These are phyloP conservation scores for Pestalotiopsis sp. DNA, from an alignment of 2,329 filamentous ascomycete species.

Conservation along the genomic window DNA sequence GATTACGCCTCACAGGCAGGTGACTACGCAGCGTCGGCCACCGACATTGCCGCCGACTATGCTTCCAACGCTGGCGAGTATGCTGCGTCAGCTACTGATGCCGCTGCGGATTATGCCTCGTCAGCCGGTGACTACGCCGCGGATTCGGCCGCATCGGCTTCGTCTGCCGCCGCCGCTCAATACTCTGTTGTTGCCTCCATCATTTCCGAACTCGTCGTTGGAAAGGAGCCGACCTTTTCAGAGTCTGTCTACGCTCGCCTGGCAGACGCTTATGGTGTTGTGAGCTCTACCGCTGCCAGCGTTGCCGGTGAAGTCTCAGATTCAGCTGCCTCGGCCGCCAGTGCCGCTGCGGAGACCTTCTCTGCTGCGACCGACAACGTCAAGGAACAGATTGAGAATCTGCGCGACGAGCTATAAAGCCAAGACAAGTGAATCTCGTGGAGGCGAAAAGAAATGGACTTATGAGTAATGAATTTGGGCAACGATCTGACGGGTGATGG, in stretches of 20 bases:
- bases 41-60: slow-evolving; percentile 24
- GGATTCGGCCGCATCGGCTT: slow-evolving; percentile 62
- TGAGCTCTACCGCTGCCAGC: slow-evolving; percentile 56
- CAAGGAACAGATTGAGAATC: slow-evolving; percentile 8
- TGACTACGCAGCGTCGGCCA: slow-evolving; percentile 22
- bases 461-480: slow-evolving; percentile 1
- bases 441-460: not conserved
- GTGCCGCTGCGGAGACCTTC: slow-evolving; percentile 25
- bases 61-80: slow-evolving; percentile 29
- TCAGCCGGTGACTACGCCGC: slow-evolving; percentile 35
- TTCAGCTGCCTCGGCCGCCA: slow-evolving; percentile 27
- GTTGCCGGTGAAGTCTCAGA: slow-evolving; percentile 37
- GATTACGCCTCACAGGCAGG: slow-evolving; percentile 47
- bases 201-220: slow-evolving; percentile 75
- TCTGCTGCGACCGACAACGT: slow-evolving; percentile 9
- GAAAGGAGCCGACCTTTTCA: slow-evolving; percentile 79
- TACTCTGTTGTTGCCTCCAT: slow-evolving; percentile 72
- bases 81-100: slow-evolving; percentile 18
- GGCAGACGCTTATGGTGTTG: slow-evolving; percentile 71
- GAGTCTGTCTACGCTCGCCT: slow-evolving; percentile 78
- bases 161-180: slow-evolving; percentile 61
- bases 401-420: slow-evolving; percentile 8
- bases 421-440: not conserved
- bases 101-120: slow-evolving; percentile 26
- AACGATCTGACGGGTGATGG: not conserved